These are phyloP conservation scores for Volvox carteri DNA, from an alignment of 163 green algal species.

Conservation along the genomic window DNA sequence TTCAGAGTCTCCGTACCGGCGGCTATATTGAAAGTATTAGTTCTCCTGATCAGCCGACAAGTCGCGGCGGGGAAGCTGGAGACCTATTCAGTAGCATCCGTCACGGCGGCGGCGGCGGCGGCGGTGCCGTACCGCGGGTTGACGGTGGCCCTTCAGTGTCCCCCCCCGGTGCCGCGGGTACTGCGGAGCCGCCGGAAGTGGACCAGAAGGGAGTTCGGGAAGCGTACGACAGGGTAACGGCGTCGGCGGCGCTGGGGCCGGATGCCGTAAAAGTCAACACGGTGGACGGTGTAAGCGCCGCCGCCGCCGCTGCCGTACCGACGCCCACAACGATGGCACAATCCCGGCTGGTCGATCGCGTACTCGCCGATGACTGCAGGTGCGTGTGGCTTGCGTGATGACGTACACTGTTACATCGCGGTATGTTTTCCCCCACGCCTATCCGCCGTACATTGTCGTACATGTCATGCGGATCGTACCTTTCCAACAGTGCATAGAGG, in stretches of 20 bases:
- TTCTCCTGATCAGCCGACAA: too few relatives aligned
- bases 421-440: too few relatives aligned
- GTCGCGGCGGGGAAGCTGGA: neutral
- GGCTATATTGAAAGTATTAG: neutral
- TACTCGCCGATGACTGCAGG: slow-evolving; percentile 33
- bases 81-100: neutral
- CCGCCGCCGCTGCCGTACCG: neutral
- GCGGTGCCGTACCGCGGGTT: neutral
- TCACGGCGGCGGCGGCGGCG: neutral
- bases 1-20: neutral
- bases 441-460: too few relatives aligned
- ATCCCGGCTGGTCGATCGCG: neutral
- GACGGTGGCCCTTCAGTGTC: too few relatives aligned
- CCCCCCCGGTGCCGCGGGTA: too few relatives aligned
- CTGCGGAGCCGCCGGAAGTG: neutral
- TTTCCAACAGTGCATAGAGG: too few relatives aligned
- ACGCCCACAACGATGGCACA: neutral
- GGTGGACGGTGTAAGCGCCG: neutral
- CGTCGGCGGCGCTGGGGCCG: neutral
- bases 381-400: neutral
- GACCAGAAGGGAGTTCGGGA: neutral
- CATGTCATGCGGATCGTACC: too few relatives aligned
- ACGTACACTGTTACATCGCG: too few relatives aligned
- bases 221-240: neutral
- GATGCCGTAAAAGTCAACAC: too few relatives aligned